Percentiles rank a stretch among this genome's conserved stretches.
phyloP scores from a whole-genome alignment of 2,329 filamentous ascomycete genomes.

The Calcarisporium arbuscula region DNA sequence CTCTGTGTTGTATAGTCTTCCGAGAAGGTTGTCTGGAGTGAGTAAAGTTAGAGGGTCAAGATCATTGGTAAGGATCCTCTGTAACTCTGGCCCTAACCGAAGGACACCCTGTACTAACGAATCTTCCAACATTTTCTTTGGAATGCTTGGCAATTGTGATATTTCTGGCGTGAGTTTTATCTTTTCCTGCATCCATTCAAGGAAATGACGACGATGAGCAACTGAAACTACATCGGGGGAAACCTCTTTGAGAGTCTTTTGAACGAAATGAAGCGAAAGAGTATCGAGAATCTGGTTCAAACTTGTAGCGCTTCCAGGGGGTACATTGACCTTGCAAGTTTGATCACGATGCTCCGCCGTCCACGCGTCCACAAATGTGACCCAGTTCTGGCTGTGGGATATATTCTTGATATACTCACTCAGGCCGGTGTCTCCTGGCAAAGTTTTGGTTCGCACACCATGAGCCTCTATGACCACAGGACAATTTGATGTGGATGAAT shows the following conservation, averaged over 20 bases:
- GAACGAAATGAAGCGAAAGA: conserved; percentile 2
- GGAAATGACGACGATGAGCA: conserved; percentile 3
- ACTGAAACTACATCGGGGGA: conserved; percentile 1
- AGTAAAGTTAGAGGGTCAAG: conserved; percentile 2
- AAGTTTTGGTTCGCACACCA: conserved; percentile 6
- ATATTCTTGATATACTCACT: neutral
- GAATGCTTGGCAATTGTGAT: neutral
- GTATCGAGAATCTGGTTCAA: conserved; percentile 1
- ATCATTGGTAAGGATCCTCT: conserved; percentile 2
- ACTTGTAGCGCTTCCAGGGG: neutral
- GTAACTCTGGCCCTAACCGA: conserved; percentile 3
- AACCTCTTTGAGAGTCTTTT: conserved; percentile 4
- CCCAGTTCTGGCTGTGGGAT: conserved; percentile 8
- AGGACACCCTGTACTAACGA: neutral
- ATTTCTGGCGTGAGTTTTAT: too few relatives aligned
- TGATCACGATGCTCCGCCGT: conserved; percentile 6
- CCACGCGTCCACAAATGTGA: conserved; percentile 7
- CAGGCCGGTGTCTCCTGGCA: conserved; percentile 2
- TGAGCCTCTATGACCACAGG: conserved; percentile 6
- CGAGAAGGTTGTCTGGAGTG: conserved; percentile 3
- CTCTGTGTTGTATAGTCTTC: conserved; percentile 2
- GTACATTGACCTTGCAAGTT: conserved; percentile 2
- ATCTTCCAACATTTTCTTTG: neutral
- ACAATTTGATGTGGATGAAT: neutral
- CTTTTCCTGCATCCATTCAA: conserved; percentile 4